Percentiles rank a stretch among this genome's conserved stretches.
Conservation (phyloP, 2,329 filamentous ascomycete species). For the Pestalotiopsis sp. region DNA sequence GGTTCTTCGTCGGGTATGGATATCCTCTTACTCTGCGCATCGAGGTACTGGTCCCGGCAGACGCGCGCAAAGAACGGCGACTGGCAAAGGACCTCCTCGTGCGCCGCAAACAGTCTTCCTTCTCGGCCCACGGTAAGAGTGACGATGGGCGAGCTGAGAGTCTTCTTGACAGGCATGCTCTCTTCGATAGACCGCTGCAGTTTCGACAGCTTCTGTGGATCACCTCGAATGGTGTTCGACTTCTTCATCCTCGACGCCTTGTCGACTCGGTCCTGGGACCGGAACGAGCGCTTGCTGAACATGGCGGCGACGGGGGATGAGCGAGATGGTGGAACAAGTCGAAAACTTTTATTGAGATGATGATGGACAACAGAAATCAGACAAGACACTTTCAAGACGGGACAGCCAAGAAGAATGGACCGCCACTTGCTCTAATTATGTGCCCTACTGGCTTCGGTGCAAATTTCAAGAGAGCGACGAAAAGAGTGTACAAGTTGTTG, state of each 20-base stretch:
- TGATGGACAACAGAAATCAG: constrained; percentile 27
- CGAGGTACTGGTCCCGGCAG: constrained; percentile 73
- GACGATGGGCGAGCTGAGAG: constrained; percentile 70
- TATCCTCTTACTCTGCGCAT: constrained; percentile 76
- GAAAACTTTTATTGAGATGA: constrained; percentile 32
- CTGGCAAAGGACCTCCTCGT: constrained; percentile 87
- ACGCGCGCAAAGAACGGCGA: constrained; percentile 81
- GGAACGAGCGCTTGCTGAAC: constrained; percentile 86
- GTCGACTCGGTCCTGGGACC: constrained; percentile 82
- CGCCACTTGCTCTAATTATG: constrained; percentile 12
- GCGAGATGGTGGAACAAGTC: constrained; percentile 32
- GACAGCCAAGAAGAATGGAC: constrained; percentile 13
- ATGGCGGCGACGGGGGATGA: constrained; percentile 54
- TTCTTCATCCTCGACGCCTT: constrained; percentile 86
- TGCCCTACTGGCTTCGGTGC: constrained; percentile 19
- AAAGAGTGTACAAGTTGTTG: constrained; percentile 45
- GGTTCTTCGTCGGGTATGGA: constrained; percentile 78
- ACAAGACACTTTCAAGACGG: constrained; percentile 35
- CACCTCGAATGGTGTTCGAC: constrained; percentile 64
- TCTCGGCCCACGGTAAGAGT: constrained; percentile 84
- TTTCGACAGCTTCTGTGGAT: constrained; percentile 76
- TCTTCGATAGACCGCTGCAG: constrained; percentile 78
- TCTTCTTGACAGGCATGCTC: constrained; percentile 40
- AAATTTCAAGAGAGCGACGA: constrained; percentile 53
- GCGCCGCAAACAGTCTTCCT: constrained; percentile 88